These are phyloP conservation scores for Albugo laibachii DNA, from an alignment of 352 stramenopile genomes.

Conservation along the genomic window DNA sequence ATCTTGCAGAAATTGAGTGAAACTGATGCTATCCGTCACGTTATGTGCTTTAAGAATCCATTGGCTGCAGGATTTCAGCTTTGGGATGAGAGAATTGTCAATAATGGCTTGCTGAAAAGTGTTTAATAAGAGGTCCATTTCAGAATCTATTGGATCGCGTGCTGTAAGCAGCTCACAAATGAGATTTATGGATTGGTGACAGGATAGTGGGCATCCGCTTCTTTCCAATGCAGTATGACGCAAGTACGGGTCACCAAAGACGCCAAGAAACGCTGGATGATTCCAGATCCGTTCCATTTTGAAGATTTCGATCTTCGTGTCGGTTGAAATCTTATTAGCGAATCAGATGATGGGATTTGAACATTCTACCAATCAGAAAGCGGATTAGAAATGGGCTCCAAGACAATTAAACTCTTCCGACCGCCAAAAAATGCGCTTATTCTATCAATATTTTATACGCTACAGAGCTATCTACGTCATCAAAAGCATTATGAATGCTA, in stretches of 20 bases:
- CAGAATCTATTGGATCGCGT: constrained; percentile 8
- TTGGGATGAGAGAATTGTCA: constrained; percentile 20
- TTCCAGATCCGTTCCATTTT: constrained; percentile 25
- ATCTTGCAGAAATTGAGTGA: constrained; percentile 40
- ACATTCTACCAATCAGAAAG: no score
- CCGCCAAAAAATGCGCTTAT: no score
- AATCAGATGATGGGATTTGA: no score
- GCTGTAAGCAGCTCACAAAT: constrained; percentile 19
- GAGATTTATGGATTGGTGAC: constrained; percentile 24
- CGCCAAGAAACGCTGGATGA: constrained; percentile 35
- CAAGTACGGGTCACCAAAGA: constrained; percentile 67
- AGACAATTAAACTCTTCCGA: no score
- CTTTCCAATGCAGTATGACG: constrained; percentile 58
- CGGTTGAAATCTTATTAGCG: no score
- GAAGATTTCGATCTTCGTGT: no score
- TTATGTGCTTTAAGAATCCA: constrained; percentile 38
- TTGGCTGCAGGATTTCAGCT: constrained; percentile 25
- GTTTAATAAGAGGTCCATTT: constrained; percentile 26
- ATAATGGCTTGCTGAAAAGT: constrained; percentile 30
- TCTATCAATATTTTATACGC: no score
- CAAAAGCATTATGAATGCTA: no score
- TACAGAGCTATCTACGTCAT: no score
- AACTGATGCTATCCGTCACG: constrained; percentile 33
- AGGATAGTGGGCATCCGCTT: constrained; percentile 40
- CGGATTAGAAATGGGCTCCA: no score